Evolutionary conservation across 139 green algal species (phyloP), one percentile per base, ranked within the genome.

Genomic region (Edaphochlamys debaryana): DNA sequence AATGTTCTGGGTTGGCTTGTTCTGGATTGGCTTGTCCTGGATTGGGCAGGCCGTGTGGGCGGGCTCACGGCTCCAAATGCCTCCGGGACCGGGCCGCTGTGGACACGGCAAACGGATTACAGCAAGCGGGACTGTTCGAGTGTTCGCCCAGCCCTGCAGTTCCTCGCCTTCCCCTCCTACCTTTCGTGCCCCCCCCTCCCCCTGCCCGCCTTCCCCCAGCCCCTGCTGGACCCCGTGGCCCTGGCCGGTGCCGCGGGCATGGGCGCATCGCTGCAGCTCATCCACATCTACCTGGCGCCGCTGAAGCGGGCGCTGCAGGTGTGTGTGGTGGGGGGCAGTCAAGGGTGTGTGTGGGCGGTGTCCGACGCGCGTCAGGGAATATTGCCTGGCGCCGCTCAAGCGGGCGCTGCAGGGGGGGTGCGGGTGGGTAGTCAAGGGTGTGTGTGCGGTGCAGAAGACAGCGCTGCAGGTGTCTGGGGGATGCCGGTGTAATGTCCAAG

Each of bases 251-350:
- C 71, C 36, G 78, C 48, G 13, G 93, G 88, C 23, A 75, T 99
- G 38, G 96, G 94, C 2, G 66, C 91, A 4, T 95, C 94, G 19
- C 83, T 98, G 38, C 40, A 90, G 17, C 89, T 97, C 4, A 96
- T 99, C 37, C 96, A 99, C 89, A 97, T 99, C 67, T 99, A 99
- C 84, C 84, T 98, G 0, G 88, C 89, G 0, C 84, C 89, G 0
- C 76, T 99, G 7, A 99, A 98, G 86, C 79, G 82, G 0, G 85
- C 92, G 17, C 67, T 98, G 38, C 91, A 94, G 80, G 88, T 92
- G 38, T 4, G 68, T 38, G n/a, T 22, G 3, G 4, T n/a, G n/a
- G n/a, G n/a, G n/a, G n/a, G n/a, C n/a, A n/a, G n/a, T n/a, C n/a
- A n/a, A 2, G 5, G 60, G 7, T 36, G 29, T 37, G 29, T 37